Evolutionary conservation across 1,284 basidiomycete species (phyloP), one percentile per base, ranked within the genome.

Genomic region (Ceratobasidium sp.): DNA sequence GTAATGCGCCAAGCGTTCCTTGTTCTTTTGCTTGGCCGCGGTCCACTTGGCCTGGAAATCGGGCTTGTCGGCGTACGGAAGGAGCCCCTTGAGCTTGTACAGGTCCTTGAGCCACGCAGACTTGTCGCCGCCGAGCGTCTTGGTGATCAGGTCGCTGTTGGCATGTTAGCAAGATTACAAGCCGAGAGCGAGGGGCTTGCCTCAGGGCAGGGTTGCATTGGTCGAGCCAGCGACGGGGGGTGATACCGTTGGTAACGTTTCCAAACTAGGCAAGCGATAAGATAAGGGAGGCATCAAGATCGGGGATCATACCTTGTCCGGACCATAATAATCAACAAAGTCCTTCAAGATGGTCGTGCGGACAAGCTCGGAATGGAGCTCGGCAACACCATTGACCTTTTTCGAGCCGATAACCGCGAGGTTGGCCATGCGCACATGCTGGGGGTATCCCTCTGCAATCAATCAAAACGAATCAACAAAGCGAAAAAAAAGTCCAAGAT

Each of bases 381-480:
- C 95, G n/a, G 96, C 95, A 27, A 98, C 96, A 81, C 96, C 95
- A 79, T 98, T 98, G 79, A 96, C 92, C 81, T 92, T 95, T 80
- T 83, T 84, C 14, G 83, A 84, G 5, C 84, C 92, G 85, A 84
- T 92, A 89, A 81, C 90, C 11, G 92, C 92, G 34, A 95, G 83
- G 82, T 91, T 90, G 9, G 94, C 94, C 95, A 96, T 97, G 78
- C 95, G 88, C 74, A 97, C 87, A 79, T 93, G 88, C 83, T 96
- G 90, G 22, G 93, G 93, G 76, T 86, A 83, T 22, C 92, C 92
- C 88, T 96, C 93, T 92, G 76, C n/a, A 59, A 74, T 24, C 1
- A 37, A 49, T 56, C 14, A 72, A n/a, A n/a, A 56, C 46, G 5
- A 46, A 41, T 76, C 14, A 74, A 29, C 24, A 53, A 64, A 59